Conservation (phyloP, 1,284 basidiomycete genomes). For the Leucoagaricus sp. region DNA sequence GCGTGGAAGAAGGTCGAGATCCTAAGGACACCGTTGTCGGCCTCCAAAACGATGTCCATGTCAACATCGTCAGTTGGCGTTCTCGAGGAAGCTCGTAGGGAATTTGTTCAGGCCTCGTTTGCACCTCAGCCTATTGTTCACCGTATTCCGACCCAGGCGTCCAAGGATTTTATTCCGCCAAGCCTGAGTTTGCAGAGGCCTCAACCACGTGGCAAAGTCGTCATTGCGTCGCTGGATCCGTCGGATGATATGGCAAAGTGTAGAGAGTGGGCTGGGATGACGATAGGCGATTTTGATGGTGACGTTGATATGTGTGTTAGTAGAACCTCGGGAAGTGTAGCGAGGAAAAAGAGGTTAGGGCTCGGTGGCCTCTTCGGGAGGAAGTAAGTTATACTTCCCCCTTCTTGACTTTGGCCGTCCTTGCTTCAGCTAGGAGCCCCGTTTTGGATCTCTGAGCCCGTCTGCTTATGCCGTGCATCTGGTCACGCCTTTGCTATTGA, state of each 20-base stretch:
- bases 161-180: not conserved
- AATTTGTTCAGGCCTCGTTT: constrained; percentile 37
- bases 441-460: no score
- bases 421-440: no score
- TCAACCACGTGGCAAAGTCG: not conserved
- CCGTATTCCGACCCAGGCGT: not conserved
- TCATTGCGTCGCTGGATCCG: constrained; percentile 7
- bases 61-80: not conserved
- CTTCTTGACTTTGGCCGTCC: not conserved
- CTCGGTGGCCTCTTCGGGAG: constrained; percentile 11
- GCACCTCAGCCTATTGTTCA: constrained; percentile 18
- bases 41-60: not conserved
- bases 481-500: no score
- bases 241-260: constrained; percentile 3
- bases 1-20: constrained; percentile 9
- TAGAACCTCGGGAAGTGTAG: not conserved
- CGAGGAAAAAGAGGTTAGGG: constrained; percentile 10
- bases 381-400: not conserved
- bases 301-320: constrained; percentile 4
- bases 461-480: no score
- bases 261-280: constrained; percentile 3
- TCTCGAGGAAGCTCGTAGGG: constrained; percentile 22
- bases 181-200: not conserved
- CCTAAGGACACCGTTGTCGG: not conserved
- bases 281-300: not conserved